Evolutionary conservation across 2,329 filamentous ascomycete species (phyloP), one percentile per base, ranked within the genome.

Genomic region (Trichoderma sp.): DNA sequence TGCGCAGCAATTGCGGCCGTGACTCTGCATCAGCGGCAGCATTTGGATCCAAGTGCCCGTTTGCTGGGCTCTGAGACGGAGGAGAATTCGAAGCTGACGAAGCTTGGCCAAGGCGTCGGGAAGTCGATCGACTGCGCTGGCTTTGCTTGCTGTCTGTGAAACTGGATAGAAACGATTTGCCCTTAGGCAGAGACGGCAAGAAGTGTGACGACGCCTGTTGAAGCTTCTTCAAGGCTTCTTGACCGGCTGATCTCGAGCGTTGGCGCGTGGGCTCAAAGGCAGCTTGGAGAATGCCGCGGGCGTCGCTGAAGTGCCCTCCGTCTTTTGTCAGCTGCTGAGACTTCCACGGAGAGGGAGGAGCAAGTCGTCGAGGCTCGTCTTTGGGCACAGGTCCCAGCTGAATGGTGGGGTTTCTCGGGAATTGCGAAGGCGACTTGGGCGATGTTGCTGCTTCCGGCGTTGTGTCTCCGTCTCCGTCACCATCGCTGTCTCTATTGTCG

Each of bases 161-260:
- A 78, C 77, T 84, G 71, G 77, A 77, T 78, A 75, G 82, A 75
- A 76, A 85, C 65, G 76, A 85, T 74, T 73, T 36, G 12, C 34
- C 34, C 34, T 36, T 80, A 0, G 85, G 83, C 3, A 87, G 79
- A 0, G 86, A 86, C 6, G 81, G 80, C 7, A 82, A 71, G 14
- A 83, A 72, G 62, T 80, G 76, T n/a, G 76, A 73, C 2, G 80
- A 77, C 0, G 85, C 87, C 73, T 86, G 88, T 57, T 86, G 87
- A 57, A 91, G 78, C 74, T 83, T 86, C 77, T 85, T 89, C 30
- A 91, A 77, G 6, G 88, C 86, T 70, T 90, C 88, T 39, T 87
- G 83, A 15, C 89, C 86, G 3, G 84, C 84, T 2, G 89, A 90
- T 18, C 84, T 83, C 21, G 89, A 87, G 24, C 89, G 83, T 14